phyloP scores from a whole-genome alignment of 2,329 filamentous ascomycete species.

The Massarina eburnea region DNA sequence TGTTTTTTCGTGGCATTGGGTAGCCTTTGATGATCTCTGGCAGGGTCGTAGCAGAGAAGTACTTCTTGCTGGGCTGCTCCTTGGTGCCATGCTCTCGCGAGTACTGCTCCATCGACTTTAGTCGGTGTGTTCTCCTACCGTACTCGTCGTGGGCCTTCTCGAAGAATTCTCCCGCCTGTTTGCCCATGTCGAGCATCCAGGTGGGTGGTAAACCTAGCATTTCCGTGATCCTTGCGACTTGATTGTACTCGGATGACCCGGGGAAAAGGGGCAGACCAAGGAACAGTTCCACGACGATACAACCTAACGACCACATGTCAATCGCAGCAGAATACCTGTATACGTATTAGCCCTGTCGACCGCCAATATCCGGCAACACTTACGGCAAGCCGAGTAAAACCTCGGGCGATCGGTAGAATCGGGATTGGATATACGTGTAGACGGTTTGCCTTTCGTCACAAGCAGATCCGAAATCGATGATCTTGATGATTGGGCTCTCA shows the following conservation, averaged over 20 bases:
- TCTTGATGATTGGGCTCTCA: conserved; percentile 98
- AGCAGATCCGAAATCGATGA: conserved; percentile 98
- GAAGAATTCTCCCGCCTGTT: conserved; percentile 96
- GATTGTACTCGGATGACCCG: conserved; percentile 97
- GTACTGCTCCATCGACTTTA: conserved; percentile 98
- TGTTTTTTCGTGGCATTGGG: conserved; percentile 97
- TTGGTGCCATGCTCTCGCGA: conserved; percentile 93
- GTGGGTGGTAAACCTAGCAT: conserved; percentile 96
- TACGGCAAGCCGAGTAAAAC: conserved; percentile 87
- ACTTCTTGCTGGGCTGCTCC: conserved; percentile 99
- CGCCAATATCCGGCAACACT: conserved; percentile 18
- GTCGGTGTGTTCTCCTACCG: conserved; percentile 82
- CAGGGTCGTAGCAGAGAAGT: conserved; percentile 90
- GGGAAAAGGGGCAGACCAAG: conserved; percentile 92
- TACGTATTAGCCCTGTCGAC: background rate
- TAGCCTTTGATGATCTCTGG: conserved; percentile 98
- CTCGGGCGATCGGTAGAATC: conserved; percentile 96
- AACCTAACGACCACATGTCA: conserved; percentile 99
- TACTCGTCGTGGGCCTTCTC: conserved; percentile 92
- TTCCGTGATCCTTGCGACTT: conserved; percentile 94
- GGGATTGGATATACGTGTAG: conserved; percentile 98
- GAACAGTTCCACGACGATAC: conserved; percentile 97
- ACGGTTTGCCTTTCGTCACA: conserved; percentile 98
- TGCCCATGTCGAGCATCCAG: conserved; percentile 99
- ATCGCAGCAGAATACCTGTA: conserved; percentile 88